A percentile compares a stretch with the other conserved stretches of the same genome.
Evolutionary conservation across 805 yeast genomes (phyloP).

Genomic region (Debaryomyces maramus): DNA sequence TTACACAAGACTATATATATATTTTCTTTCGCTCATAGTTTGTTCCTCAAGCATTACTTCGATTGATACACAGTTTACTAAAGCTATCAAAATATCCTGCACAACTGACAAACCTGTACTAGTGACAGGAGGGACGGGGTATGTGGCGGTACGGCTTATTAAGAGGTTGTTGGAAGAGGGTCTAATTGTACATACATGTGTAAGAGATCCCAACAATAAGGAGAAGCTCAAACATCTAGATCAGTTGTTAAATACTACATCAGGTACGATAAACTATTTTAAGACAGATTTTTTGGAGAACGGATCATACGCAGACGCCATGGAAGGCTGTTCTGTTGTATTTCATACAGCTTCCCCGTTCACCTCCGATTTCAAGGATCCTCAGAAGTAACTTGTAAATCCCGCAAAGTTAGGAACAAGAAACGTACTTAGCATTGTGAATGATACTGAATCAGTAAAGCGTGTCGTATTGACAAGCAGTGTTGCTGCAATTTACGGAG

Average conservation of each 20-base stretch:
- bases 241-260: conserved; percentile 1
- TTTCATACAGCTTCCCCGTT: conserved; percentile 65
- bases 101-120: conserved; percentile 11
- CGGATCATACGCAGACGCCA: conserved; percentile 20
- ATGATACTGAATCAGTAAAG: conserved; percentile 21
- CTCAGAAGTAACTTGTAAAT: conserved; percentile 50
- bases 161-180: conserved; percentile 14
- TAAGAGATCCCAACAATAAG: conserved; percentile 5
- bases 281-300: conserved; percentile 9
- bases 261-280: conserved; percentile 3
- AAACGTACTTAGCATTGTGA: conserved; percentile 51
- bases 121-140: conserved; percentile 21
- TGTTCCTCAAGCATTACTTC: too few relatives aligned
- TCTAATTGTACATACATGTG: conserved; percentile 11
- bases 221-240: conserved; percentile 4
- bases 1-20: too few relatives aligned
- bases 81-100: too few relatives aligned
- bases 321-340: conserved; percentile 48
- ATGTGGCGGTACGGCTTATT: conserved; percentile 16
- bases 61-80: too few relatives aligned
- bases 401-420: conserved; percentile 60
- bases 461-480: conserved; percentile 22
- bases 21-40: too few relatives aligned
- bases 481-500: conserved; percentile 19
- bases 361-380: conserved; percentile 41